Evolutionary conservation across 148 eudicot genomes (phyloP).

Genomic region (Vaccinium vitisidaea): DNA sequence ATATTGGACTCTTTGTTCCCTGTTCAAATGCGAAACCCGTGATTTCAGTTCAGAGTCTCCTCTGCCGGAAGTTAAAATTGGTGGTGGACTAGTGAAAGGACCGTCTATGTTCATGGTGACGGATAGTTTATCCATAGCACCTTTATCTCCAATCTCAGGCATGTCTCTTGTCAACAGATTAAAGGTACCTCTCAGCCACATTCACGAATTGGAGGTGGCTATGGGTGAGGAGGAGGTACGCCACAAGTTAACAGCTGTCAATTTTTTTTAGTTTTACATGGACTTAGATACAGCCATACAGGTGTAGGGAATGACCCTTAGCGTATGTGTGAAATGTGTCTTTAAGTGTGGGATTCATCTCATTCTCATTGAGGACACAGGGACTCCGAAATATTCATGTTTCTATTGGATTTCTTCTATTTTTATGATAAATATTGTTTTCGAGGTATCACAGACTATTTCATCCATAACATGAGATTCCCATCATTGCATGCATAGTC

Average conservation of each 20-base stretch:
- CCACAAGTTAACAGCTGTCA: background rate
- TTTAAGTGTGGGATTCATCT: background rate
- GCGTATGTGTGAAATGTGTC: background rate
- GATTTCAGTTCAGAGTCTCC: background rate
- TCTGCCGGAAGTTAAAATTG: background rate
- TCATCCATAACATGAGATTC: background rate
- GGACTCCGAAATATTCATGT: background rate
- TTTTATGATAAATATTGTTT: background rate
- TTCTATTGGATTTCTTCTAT: background rate
- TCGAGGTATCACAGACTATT: background rate
- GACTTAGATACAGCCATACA: background rate
- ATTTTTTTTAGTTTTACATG: background rate
- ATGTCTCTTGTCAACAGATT: constrained; percentile 5
- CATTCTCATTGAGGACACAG: background rate
- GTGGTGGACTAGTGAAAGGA: background rate
- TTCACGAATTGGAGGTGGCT: constrained; percentile 1
- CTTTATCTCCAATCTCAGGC: constrained; percentile 8
- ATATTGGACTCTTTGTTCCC: background rate
- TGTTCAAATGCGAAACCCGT: background rate
- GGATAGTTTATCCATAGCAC: constrained; percentile 7
- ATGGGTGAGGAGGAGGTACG: constrained; percentile 19
- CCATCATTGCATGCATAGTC: background rate
- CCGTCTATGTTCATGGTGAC: constrained; percentile 16
- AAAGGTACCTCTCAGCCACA: background rate
- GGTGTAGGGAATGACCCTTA: background rate